Conservation (phyloP, 2,329 filamentous ascomycete species). For the Rhinocladiella similis region DNA sequence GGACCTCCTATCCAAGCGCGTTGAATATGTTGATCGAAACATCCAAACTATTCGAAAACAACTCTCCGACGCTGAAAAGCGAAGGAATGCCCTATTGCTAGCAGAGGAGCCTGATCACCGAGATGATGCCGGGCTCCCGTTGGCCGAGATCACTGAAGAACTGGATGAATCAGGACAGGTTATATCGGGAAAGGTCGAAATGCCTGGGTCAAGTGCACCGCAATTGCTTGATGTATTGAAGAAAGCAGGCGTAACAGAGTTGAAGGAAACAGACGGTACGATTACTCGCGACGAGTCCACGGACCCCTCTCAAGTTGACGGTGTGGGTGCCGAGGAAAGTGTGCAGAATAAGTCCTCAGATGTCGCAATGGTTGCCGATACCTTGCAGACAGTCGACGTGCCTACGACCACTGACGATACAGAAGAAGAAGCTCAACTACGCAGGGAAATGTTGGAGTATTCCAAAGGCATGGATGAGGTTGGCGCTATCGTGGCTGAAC, state of each 20-base stretch:
- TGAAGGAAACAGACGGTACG: constrained; percentile 32
- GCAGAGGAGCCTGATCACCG: constrained; percentile 61
- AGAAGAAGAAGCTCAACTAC: constrained; percentile 74
- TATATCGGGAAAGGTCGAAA: constrained; percentile 64
- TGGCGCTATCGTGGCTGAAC: constrained; percentile 86
- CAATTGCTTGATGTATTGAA: constrained; percentile 71
- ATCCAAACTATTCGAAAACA: constrained; percentile 72
- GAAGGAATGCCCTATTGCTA: constrained; percentile 64
- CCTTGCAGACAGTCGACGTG: not conserved
- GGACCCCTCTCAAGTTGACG: constrained; percentile 6
- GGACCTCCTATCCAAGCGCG: constrained; percentile 68
- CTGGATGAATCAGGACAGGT: constrained; percentile 89
- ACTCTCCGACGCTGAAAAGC: constrained; percentile 67
- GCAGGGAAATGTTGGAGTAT: constrained; percentile 88
- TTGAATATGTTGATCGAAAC: constrained; percentile 89
- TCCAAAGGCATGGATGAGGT: constrained; percentile 72
- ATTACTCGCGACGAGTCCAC: constrained; percentile 8
- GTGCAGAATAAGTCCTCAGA: not conserved
- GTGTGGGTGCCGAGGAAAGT: not conserved
- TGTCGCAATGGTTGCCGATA: not conserved
- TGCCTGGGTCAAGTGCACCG: constrained; percentile 66
- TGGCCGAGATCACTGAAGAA: constrained; percentile 90
- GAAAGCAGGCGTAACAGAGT: constrained; percentile 69
- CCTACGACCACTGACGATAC: constrained; percentile 59
- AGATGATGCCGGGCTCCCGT: constrained; percentile 70